Evolutionary conservation across 2,329 filamentous ascomycete species (phyloP).

Genomic region (Penicillium brasilianum): DNA sequence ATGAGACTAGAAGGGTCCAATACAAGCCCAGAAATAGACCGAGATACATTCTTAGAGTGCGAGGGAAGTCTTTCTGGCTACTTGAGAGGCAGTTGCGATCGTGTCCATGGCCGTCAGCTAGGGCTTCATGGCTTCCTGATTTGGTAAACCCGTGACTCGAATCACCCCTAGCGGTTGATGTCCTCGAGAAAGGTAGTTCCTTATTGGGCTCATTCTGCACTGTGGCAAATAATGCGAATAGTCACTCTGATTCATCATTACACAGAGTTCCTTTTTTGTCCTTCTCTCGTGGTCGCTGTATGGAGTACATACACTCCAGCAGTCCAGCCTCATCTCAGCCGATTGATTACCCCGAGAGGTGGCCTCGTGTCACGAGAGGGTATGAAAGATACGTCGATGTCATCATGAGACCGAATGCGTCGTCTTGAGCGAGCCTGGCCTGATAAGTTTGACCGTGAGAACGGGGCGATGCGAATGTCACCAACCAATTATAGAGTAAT

Average conservation of each 20-base stretch:
- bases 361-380: neutral
- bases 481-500: too few species aligned
- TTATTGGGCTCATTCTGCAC: neutral
- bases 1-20: neutral
- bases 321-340: neutral
- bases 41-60: neutral
- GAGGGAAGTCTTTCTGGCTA: neutral
- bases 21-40: neutral
- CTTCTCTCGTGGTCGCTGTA: neutral
- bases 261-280: neutral
- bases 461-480: slow-evolving; percentile 2
- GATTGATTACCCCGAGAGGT: neutral
- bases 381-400: neutral
- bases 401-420: slow-evolving; percentile 13
- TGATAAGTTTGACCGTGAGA: neutral
- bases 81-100: slow-evolving; percentile 17
- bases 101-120: slow-evolving; percentile 4
- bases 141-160: neutral
- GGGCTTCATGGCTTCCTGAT: slow-evolving; percentile 21
- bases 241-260: neutral
- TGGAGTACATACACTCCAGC: neutral
- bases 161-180: neutral
- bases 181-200: too few species aligned
- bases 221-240: neutral
- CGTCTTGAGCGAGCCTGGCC: neutral